Evolutionary conservation across 1,284 basidiomycete species (phyloP).

Genomic region (Marasmius fiardii): DNA sequence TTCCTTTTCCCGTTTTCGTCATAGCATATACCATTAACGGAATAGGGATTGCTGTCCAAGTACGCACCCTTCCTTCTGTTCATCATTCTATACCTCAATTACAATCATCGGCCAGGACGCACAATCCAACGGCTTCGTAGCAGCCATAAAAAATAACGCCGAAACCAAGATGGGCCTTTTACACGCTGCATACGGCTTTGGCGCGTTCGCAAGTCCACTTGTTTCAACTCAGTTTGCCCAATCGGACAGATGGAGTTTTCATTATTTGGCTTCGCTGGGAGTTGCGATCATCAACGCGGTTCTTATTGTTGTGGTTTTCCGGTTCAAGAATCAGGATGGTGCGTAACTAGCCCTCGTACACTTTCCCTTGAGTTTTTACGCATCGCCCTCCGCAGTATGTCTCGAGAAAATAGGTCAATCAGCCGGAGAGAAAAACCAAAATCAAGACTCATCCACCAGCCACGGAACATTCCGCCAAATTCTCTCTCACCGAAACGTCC

Average conservation of each 20-base stretch:
- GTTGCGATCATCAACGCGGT: slow-evolving; percentile 39
- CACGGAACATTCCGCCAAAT: slow-evolving; percentile 38
- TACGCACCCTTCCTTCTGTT: neutral
- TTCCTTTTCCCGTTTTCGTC: slow-evolving; percentile 63
- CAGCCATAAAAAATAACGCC: slow-evolving; percentile 41
- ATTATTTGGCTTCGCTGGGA: slow-evolving; percentile 50
- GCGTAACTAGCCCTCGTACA: too few species aligned
- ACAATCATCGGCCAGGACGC: slow-evolving; percentile 34
- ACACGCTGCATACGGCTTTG: slow-evolving; percentile 52
- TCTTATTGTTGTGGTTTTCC: slow-evolving; percentile 40
- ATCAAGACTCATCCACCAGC: slow-evolving; percentile 2
- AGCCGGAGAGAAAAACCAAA: too few species aligned
- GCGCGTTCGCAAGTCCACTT: slow-evolving; percentile 45
- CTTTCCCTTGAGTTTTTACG: neutral
- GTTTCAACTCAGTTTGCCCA: slow-evolving; percentile 45
- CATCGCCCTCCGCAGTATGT: slow-evolving; percentile 5
- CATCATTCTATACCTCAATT: neutral
- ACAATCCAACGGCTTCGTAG: slow-evolving; percentile 54
- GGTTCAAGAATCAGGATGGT: slow-evolving; percentile 45
- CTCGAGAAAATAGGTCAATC: slow-evolving; percentile 12
- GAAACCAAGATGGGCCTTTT: slow-evolving; percentile 54
- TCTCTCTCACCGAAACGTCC: slow-evolving; percentile 33
- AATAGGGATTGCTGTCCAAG: slow-evolving; percentile 54
- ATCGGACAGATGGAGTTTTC: slow-evolving; percentile 39
- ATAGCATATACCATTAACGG: slow-evolving; percentile 59